Evolutionary conservation across 495 filamentous ascomycete species (phyloP), one percentile per base, ranked within the genome.

Genomic region (Lasiosphaeris hirsuta): DNA sequence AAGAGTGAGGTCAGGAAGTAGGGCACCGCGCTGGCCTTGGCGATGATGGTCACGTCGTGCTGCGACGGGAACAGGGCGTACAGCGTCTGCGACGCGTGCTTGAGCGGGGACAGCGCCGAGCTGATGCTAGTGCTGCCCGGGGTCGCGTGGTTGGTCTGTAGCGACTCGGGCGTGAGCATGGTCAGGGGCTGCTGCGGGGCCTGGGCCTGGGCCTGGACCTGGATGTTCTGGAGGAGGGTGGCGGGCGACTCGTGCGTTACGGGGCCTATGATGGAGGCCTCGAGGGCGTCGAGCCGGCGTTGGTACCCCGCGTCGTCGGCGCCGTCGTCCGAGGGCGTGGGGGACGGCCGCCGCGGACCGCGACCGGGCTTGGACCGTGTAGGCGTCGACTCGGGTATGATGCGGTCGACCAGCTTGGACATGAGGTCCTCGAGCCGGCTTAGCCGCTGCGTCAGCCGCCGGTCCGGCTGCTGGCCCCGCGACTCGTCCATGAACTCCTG

Each of bases 401-500:
- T 69, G 44, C 70, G 73, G 34, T 74, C 68, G 8, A 78, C 71
- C 9, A 78, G 59, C 48, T 51, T 74, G 57, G 80, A 76, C 45
- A 83, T 67, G 15, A 80, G 62, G 1, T 65, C 63, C 47, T 81
- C 80, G 0, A 81, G 70, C 0, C 76, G 70, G 36, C 64, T 74
- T 33, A 82, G 61, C 6, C 78, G 69, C 49, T 80, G 77, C 33
- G 67, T 70, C 47, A 76, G 66, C 45, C 70, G 66, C 41, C 55
- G 62, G 43, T 74, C 74, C 48, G 75, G 66, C 14, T 62, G 47
- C 41, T 63, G 64, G 10, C 70, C 56, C 11, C 67, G 59, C 39
- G 64, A 55, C 37, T 74, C 72, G 48, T 80, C 72, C 5, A 75
- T 62, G 42, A 76, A 77, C 57, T 81, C 78, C 57, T 82, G 80